Evolutionary conservation across 1,139 yeast species (phyloP), one percentile per base, ranked within the genome.

Genomic region (Blastobotrys illinoisensis): DNA sequence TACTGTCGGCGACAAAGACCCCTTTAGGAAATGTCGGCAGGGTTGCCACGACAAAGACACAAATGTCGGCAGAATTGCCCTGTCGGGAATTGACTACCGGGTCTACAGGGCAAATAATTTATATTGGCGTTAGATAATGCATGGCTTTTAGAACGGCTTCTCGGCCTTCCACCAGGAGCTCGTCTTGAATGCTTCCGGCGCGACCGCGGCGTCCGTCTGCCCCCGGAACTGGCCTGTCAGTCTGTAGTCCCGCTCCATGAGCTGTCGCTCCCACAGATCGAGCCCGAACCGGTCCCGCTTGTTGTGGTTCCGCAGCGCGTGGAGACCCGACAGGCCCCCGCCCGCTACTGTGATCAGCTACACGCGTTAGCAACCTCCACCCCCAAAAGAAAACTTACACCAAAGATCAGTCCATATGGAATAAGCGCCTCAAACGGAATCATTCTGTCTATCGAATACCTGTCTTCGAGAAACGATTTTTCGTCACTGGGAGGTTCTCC

Each of bases 201-300:
- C 96, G 51, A 79, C 72, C 7, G 91, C 79, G 53, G 79, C 81
- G 60, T 81, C 83, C 52, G 79, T 71, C 69, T 87, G 95, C 23
- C 85, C 91, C 67, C 96, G 78, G 64, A 74, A 76, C 48, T 78
- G 77, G 21, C 95, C 95, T 9, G 95, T 88, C 64, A 88, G 74
- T 62, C 90, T 77, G 67, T 80, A 77, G 70, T 88, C 96, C 67
- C 96, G 78, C 62, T 83, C 85, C 74, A 81, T 75, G 80, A 83
- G 64, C 59, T 71, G 75, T 57, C 72, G 66, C 62, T 81, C 84
- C 82, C 85, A 83, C 59, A 76, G 76, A 70, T 83, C 88, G 58
- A 82, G 72, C 66, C 79, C 78, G 64, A 72, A 79, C 59, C 88
- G 75, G 67, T 78, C 81, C 63, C 80, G 77, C 67, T 79, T 78